A percentile compares a stretch with the other conserved stretches of the same genome.
These are phyloP conservation scores for Heracleum sosnowskyi DNA, from an alignment of 129 eudicot species.

Conservation along the genomic window DNA sequence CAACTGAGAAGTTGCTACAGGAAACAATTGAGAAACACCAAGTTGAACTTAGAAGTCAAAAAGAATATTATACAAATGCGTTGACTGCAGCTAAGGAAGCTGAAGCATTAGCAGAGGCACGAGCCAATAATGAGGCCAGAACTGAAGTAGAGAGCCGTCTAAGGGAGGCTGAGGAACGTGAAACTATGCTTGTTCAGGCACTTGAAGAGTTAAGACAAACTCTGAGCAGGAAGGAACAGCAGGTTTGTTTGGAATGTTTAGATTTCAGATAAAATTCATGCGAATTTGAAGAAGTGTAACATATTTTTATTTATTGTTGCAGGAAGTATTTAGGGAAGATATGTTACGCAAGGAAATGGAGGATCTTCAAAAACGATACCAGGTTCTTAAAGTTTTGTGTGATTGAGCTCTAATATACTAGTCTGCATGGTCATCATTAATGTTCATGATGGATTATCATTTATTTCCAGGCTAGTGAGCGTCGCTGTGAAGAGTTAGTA, in stretches of 20 bases:
- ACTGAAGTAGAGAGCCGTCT: conserved; percentile 63
- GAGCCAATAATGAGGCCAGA: conserved; percentile 79
- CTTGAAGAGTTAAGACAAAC: conserved; percentile 83
- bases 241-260: conserved; percentile 37
- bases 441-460: conserved; percentile 9
- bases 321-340: conserved; percentile 79
- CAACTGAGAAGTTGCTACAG: conserved; percentile 78
- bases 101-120: conserved; percentile 74
- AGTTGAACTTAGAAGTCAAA: conserved; percentile 70
- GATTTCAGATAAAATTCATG: conserved; percentile 5
- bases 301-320: conserved; percentile 18
- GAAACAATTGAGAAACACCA: conserved; percentile 82
- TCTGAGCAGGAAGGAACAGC: conserved; percentile 75
- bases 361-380: conserved; percentile 86
- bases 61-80: conserved; percentile 61
- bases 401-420: not conserved
- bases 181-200: conserved; percentile 77
- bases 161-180: conserved; percentile 70
- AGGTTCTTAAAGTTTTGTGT: conserved; percentile 38
- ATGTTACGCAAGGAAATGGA: conserved; percentile 69
- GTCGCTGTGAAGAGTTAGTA: conserved; percentile 87
- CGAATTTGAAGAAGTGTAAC: not conserved
- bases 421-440: conserved; percentile 7
- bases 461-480: conserved; percentile 73
- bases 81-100: conserved; percentile 75